Conservation (phyloP, 768 basidiomycete genomes). For the Phylloporus sp. region DNA sequence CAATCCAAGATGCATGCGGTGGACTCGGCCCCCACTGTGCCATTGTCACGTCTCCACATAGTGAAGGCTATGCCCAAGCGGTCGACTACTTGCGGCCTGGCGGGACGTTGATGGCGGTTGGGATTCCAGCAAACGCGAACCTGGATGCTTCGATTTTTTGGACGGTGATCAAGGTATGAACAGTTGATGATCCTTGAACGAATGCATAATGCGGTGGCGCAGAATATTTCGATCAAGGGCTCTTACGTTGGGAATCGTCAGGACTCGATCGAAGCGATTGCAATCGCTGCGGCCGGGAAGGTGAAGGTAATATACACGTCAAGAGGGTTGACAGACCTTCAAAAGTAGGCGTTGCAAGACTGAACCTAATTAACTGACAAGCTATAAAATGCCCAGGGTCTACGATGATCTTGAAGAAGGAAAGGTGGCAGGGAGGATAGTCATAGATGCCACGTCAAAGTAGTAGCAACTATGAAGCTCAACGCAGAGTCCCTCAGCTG, state of each 20-base stretch:
- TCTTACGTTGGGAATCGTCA: slow-evolving; percentile 70
- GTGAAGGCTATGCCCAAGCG: slow-evolving; percentile 48
- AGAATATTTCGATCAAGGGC: slow-evolving; percentile 27
- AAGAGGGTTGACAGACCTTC: slow-evolving; percentile 49
- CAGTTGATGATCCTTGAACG: not conserved
- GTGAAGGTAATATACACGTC: slow-evolving; percentile 57
- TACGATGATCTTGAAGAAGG: slow-evolving; percentile 40
- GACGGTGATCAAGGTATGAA: slow-evolving; percentile 56
- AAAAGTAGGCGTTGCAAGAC: slow-evolving; percentile 39
- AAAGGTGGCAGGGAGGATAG: slow-evolving; percentile 41
- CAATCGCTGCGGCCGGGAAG: slow-evolving; percentile 66
- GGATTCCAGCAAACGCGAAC: slow-evolving; percentile 59
- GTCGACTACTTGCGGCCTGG: slow-evolving; percentile 71
- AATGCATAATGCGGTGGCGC: not conserved
- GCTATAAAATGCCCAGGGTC: slow-evolving; percentile 20
- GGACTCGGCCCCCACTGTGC: slow-evolving; percentile 74
- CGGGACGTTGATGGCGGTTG: slow-evolving; percentile 76
- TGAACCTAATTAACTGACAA: not conserved
- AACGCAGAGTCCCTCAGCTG: no score
- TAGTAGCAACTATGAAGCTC: no score
- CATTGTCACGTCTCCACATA: slow-evolving; percentile 53
- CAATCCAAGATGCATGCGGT: slow-evolving; percentile 57
- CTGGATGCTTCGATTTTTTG: slow-evolving; percentile 66
- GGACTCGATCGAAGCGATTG: slow-evolving; percentile 78
- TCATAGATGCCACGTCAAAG: slow-evolving; percentile 34